Evolutionary conservation across 148 eudicot genomes (phyloP), one percentile per base, ranked within the genome.

Genomic region (Arctostaphylos glauca): DNA sequence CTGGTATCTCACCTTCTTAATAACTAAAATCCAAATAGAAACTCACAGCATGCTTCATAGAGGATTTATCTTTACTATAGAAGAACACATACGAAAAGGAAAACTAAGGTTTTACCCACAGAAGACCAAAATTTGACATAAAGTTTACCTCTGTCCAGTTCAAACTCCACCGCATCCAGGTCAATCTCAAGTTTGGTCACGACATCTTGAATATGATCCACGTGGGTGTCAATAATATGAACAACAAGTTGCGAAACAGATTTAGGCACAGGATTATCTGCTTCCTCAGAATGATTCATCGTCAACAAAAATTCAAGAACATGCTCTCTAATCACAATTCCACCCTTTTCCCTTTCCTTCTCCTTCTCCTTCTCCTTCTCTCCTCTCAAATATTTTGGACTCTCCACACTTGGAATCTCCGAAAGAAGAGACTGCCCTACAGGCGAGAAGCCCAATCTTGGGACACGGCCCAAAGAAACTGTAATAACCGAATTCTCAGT

Each of bases 221-320:
- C 97, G 78, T 94, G 97, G 0, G 98, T 96, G 83, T 96, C 99
- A 64, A 96, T 89, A n/a, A 96, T 78, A 64, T 96, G 99, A 84
- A 96, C 90, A 52, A 96, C 93, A 72, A 96, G 92, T 80, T 94
- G 89, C 3, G 99, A 92, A 1, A 93, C 92, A 1, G 99, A 92
- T 62, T 84, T 90, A 0, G 99, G 99, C 54, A 96, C 99, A 7
- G 97, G 98, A 91, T 96, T 96, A 92, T 96, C 99, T 79, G 97
- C 98, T 85, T 93, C 98, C 89, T 96, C 99, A 16, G 98, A 91
- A 86, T 96, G 99, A 83, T 96, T 96, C 99, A 96, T 94, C 4
- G 91, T 96, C 91, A 96, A 78, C 56, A 96, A 78, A 89, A 94
- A 94, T 80, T 96, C 99, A 46, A 96, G 90, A 82, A 96, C 98